Conservation (phyloP, 2,329 filamentous ascomycete genomes). For the Cladophialophora exuberans region DNA sequence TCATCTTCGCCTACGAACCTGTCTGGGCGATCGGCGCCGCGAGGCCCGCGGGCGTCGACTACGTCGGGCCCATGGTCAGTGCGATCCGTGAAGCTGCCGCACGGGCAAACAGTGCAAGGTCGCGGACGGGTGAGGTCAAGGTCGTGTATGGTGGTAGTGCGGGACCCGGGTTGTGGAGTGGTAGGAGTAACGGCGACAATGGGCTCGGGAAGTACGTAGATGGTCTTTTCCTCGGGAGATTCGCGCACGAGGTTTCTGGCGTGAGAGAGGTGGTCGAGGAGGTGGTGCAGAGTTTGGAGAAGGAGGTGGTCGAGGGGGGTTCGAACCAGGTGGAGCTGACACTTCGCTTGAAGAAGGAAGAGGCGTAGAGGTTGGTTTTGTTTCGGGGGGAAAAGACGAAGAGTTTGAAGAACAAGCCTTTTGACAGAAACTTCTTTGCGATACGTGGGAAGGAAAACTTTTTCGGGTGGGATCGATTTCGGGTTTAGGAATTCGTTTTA, state of each 20-base stretch:
- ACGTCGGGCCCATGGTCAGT: slow-evolving; percentile 72
- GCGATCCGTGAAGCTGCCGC: slow-evolving; percentile 60
- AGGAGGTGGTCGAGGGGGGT: slow-evolving; percentile 4
- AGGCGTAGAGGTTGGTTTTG: neutral
- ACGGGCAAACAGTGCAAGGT: slow-evolving; percentile 37
- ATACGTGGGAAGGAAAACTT: too few relatives aligned
- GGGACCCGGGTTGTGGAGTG: slow-evolving; percentile 72
- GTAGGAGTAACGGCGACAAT: slow-evolving; percentile 35
- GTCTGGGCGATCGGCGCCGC: slow-evolving; percentile 85
- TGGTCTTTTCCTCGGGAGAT: slow-evolving; percentile 79
- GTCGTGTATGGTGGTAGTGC: slow-evolving; percentile 84
- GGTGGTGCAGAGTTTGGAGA: slow-evolving; percentile 55
- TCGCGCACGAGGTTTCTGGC: slow-evolving; percentile 75
- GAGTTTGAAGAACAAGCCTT: too few relatives aligned
- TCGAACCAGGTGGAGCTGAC: neutral
- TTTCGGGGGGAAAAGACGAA: too few relatives aligned
- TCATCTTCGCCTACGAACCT: slow-evolving; percentile 83
- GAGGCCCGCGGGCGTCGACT: slow-evolving; percentile 70
- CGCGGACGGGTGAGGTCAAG: slow-evolving; percentile 62
- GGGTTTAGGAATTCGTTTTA: too few relatives aligned
- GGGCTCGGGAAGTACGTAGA: slow-evolving; percentile 71
- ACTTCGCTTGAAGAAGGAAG: too few relatives aligned
- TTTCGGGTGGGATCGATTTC: too few relatives aligned
- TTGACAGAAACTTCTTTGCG: too few relatives aligned
- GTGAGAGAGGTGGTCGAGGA: slow-evolving; percentile 74